Percentiles rank a stretch among this genome's conserved stretches.
These are phyloP conservation scores for Pseudonitzschia multistriata DNA, from an alignment of 108 stramenopile genomes.

Conservation along the genomic window DNA sequence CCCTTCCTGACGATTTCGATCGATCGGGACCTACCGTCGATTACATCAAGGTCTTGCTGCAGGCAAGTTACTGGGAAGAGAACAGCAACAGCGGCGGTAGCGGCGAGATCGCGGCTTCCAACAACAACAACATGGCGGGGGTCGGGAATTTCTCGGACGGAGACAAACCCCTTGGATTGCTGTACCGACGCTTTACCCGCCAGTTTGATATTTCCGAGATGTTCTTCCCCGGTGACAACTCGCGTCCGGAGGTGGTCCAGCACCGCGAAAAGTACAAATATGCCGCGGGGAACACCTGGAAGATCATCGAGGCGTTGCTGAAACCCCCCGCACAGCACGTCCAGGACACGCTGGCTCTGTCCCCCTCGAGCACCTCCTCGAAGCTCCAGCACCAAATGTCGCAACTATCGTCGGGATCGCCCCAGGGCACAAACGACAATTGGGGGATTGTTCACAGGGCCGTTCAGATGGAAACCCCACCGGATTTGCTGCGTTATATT, in stretches of 20 bases:
- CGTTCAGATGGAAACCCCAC: slow-evolving; percentile 72
- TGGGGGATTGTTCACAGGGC: slow-evolving; percentile 78
- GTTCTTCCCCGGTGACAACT: slow-evolving; percentile 87
- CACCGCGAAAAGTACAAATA: slow-evolving; percentile 74
- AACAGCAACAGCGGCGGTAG: background rate
- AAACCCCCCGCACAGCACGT: slow-evolving; percentile 27
- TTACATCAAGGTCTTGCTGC: slow-evolving; percentile 34
- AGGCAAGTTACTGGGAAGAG: slow-evolving; percentile 10
- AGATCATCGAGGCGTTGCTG: slow-evolving; percentile 71
- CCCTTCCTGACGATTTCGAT: slow-evolving; percentile 72
- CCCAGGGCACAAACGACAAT: slow-evolving; percentile 6
- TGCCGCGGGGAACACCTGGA: slow-evolving; percentile 84
- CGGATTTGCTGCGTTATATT: slow-evolving; percentile 80
- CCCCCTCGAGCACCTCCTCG: background rate
- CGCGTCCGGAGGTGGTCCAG: slow-evolving; percentile 68
- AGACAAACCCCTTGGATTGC: slow-evolving; percentile 72
- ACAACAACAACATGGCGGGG: slow-evolving; percentile 23
- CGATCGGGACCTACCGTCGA: slow-evolving; percentile 58
- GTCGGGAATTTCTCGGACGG: slow-evolving; percentile 46
- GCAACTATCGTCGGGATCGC: background rate
- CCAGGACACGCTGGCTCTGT: background rate
- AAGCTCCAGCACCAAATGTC: background rate
- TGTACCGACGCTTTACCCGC: slow-evolving; percentile 78
- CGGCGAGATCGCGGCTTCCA: background rate
- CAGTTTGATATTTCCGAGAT: slow-evolving; percentile 85